These are phyloP conservation scores for Collybiopsis confluens DNA, from an alignment of 768 basidiomycete genomes.

Conservation along the genomic window DNA sequence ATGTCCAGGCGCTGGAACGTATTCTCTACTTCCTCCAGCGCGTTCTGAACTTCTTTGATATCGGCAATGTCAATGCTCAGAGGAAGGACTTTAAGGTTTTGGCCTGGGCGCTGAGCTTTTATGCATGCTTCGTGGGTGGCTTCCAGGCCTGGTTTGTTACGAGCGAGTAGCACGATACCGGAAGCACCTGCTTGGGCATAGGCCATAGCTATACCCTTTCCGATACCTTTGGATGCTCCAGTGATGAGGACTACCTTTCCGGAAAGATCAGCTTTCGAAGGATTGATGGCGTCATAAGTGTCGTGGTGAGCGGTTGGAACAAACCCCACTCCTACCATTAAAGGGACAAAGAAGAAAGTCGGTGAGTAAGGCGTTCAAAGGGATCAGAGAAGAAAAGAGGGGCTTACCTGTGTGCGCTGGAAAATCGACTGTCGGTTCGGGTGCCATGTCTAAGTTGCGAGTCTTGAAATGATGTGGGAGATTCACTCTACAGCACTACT, in stretches of 20 bases:
- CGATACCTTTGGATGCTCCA: conserved; percentile 4
- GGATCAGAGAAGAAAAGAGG: too few relatives aligned
- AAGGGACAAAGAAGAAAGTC: too few relatives aligned
- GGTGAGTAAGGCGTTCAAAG: too few relatives aligned
- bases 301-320: too few relatives aligned
- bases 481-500: too few relatives aligned
- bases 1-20: background rate
- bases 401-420: too few relatives aligned
- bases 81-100: background rate
- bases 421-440: too few relatives aligned
- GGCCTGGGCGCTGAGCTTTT: background rate
- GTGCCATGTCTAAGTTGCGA: too few relatives aligned
- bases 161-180: background rate
- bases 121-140: background rate
- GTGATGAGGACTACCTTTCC: background rate
- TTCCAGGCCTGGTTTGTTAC: background rate
- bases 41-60: background rate
- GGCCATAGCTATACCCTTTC: background rate
- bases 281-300: background rate
- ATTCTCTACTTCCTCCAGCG: background rate
- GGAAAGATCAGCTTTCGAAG: background rate
- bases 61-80: background rate
- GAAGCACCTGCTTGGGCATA: background rate
- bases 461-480: too few relatives aligned
- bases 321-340: too few relatives aligned